Evolutionary conservation across 768 basidiomycete species (phyloP).

Genomic region (Dentipellis fragilis): DNA sequence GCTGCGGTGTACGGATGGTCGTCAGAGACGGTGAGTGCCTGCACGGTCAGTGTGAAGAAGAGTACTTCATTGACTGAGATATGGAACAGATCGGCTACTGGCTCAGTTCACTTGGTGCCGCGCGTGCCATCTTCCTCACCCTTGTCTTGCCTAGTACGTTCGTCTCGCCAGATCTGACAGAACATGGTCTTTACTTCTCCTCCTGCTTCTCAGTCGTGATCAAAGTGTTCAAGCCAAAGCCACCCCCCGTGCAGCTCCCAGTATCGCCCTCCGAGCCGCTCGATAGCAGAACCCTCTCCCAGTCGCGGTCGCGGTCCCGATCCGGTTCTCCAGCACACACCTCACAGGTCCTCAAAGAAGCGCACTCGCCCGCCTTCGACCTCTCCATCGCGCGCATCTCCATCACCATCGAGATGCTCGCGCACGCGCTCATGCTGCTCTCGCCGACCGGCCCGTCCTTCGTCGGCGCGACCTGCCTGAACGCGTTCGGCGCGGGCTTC

Average conservation of each 20-base stretch:
- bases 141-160: background rate
- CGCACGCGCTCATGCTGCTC: background rate
- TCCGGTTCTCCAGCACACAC: slow-evolving; percentile 5
- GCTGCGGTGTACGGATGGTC: background rate
- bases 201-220: background rate
- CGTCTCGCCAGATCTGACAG: no score
- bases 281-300: background rate
- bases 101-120: background rate
- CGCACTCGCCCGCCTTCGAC: slow-evolving; percentile 1
- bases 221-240: slow-evolving; percentile 33
- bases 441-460: background rate
- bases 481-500: background rate
- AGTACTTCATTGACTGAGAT: background rate
- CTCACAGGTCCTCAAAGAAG: background rate
- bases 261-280: slow-evolving; percentile 18
- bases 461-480: background rate
- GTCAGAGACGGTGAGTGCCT: background rate
- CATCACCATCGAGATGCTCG: background rate
- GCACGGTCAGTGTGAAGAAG: background rate
- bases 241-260: slow-evolving; percentile 20
- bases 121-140: background rate
- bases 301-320: background rate
- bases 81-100: slow-evolving; percentile 1
- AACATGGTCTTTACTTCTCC: background rate
- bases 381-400: slow-evolving; percentile 1